These are phyloP conservation scores for Penicillium sp. DNA, from an alignment of 2,329 filamentous ascomycete genomes.

Conservation along the genomic window DNA sequence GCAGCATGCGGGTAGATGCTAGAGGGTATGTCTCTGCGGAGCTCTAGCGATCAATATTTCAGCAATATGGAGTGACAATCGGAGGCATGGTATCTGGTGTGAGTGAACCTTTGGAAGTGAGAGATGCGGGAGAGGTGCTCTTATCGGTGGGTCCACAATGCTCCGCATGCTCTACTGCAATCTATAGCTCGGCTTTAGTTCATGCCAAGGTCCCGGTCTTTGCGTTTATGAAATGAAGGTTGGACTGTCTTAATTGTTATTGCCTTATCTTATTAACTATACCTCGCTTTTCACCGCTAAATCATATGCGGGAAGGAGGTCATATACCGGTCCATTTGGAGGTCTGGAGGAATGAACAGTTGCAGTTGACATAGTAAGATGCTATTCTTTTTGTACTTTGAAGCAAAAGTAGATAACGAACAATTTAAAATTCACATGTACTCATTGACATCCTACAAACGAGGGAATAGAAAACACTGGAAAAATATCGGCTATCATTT, in stretches of 20 bases:
- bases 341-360: no score
- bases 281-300: no score
- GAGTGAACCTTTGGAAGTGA: background rate
- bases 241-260: no score
- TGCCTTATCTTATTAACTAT: no score
- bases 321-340: no score
- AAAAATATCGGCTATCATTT: background rate
- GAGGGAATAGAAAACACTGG: background rate
- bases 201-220: background rate
- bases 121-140: background rate
- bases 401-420: no score
- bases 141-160: slow-evolving; percentile 5
- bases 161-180: background rate
- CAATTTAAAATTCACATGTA: background rate
- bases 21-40: no score
- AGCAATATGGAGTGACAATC: background rate
- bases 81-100: background rate
- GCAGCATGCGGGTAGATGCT: background rate
- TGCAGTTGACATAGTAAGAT: no score
- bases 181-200: background rate
- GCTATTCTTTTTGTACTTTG: no score
- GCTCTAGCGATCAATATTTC: background rate
- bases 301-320: no score
- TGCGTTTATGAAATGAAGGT: no score
- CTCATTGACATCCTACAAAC: background rate